Evolutionary conservation across 768 basidiomycete genomes (phyloP).

Genomic region (Podaxis sp.): DNA sequence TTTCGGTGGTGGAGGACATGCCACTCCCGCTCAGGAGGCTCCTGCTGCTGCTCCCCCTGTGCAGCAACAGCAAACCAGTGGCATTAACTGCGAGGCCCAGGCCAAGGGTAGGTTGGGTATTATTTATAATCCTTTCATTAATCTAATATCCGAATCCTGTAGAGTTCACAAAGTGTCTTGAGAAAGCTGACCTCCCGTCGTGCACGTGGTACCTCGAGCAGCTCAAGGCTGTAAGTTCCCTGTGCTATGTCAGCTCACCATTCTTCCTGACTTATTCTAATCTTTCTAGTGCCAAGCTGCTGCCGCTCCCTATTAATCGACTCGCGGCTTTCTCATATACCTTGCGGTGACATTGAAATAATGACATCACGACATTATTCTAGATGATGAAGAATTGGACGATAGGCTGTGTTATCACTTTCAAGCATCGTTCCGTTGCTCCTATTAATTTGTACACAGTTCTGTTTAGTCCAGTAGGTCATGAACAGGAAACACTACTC

Average conservation of each 20-base stretch:
- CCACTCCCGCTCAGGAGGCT: constrained; percentile 43
- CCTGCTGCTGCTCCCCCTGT: constrained; percentile 45
- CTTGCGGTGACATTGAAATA: neutral
- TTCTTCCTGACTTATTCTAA: constrained; percentile 15
- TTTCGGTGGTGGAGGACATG: constrained; percentile 66
- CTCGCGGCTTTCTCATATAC: neutral
- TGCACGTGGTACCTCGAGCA: constrained; percentile 90
- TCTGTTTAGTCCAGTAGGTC: neutral
- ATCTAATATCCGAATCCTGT: neutral
- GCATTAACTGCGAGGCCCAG: constrained; percentile 68
- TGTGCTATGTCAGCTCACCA: neutral
- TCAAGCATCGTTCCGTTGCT: neutral
- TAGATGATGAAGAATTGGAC: neutral
- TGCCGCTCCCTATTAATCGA: constrained; percentile 43
- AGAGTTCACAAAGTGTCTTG: constrained; percentile 87
- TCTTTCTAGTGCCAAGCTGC: constrained; percentile 69
- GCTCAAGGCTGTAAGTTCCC: constrained; percentile 73
- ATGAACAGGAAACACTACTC: neutral
- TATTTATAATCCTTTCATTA: neutral
- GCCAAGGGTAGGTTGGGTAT: constrained; percentile 62
- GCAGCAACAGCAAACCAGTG: constrained; percentile 45
- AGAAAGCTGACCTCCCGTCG: constrained; percentile 74
- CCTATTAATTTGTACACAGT: neutral
- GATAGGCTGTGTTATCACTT: neutral
- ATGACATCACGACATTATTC: neutral